Evolutionary conservation across 169 alveolate species (phyloP).

Genomic region (Plasmodium cynomolgi): DNA sequence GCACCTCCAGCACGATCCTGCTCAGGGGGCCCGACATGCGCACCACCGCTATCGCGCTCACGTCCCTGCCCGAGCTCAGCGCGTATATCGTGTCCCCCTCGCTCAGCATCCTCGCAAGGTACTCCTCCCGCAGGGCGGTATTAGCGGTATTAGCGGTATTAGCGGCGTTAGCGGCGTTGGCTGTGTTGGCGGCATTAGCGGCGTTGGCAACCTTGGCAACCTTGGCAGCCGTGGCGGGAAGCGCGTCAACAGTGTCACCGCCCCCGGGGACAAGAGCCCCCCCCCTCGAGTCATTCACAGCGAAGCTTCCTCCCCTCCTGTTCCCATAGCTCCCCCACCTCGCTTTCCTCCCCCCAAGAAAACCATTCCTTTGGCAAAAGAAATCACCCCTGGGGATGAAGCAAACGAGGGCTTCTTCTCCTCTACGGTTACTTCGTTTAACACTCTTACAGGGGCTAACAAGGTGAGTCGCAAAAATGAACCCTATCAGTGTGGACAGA

Average conservation of each 20-base stretch:
- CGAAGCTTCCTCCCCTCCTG: background rate
- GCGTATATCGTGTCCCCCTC: slow-evolving; percentile 50
- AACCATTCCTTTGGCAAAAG: background rate
- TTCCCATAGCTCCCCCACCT: background rate
- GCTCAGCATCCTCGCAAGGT: slow-evolving; percentile 7
- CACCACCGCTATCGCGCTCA: slow-evolving; percentile 44
- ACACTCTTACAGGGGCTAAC: background rate
- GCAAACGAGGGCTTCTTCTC: background rate
- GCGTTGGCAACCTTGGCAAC: too few species aligned
- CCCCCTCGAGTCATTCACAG: background rate
- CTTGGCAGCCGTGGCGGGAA: background rate
- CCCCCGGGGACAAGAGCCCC: background rate
- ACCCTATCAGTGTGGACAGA: background rate
- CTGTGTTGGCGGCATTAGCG: too few species aligned
- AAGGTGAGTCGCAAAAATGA: background rate
- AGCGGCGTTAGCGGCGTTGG: background rate
- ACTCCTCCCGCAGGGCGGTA: background rate
- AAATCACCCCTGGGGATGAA: background rate
- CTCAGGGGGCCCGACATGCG: slow-evolving; percentile 43
- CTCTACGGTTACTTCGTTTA: background rate
- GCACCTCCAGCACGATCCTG: slow-evolving; percentile 35
- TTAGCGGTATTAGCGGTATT: background rate
- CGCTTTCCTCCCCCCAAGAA: background rate
- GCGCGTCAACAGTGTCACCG: background rate
- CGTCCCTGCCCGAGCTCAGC: slow-evolving; percentile 24